phyloP scores from a whole-genome alignment of 176 grass and related monocot species.

The Oryza nivara region DNA sequence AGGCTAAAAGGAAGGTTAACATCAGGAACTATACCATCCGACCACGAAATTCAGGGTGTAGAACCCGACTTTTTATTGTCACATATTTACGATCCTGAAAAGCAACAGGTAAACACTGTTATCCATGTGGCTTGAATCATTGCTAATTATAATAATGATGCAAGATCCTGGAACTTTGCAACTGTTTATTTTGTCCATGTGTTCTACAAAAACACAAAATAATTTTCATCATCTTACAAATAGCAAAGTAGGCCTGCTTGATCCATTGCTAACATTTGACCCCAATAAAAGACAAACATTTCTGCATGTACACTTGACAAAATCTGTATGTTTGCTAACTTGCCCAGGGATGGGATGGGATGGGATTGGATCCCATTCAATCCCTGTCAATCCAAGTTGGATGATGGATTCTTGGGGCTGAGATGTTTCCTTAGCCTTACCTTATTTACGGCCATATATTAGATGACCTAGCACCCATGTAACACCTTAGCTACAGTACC shows the following conservation, averaged over 20 bases:
- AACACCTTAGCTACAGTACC: neutral
- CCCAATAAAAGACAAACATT: neutral
- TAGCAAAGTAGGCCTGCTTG: neutral
- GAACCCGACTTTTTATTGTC: constrained; percentile 63
- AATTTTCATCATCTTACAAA: neutral
- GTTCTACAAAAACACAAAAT: neutral
- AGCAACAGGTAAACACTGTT: constrained; percentile 48
- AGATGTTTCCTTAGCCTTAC: neutral
- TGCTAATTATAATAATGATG: constrained; percentile 6
- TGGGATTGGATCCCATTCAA: too few relatives aligned
- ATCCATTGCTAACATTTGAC: neutral
- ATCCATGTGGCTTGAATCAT: constrained; percentile 28
- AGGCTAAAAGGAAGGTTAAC: neutral
- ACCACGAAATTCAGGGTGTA: constrained; percentile 93
- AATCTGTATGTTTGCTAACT: neutral
- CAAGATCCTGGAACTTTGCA: constrained; percentile 8
- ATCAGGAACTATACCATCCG: constrained; percentile 78
- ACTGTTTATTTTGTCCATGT: constrained; percentile 7
- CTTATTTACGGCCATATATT: constrained; percentile 13
- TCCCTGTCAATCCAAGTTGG: neutral
- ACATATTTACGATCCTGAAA: constrained; percentile 90
- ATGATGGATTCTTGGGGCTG: neutral
- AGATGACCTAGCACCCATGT: neutral
- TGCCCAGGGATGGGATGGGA: neutral
- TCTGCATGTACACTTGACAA: neutral